phyloP scores from a whole-genome alignment of 768 basidiomycete species.

The Auriscalpium vulgare region DNA sequence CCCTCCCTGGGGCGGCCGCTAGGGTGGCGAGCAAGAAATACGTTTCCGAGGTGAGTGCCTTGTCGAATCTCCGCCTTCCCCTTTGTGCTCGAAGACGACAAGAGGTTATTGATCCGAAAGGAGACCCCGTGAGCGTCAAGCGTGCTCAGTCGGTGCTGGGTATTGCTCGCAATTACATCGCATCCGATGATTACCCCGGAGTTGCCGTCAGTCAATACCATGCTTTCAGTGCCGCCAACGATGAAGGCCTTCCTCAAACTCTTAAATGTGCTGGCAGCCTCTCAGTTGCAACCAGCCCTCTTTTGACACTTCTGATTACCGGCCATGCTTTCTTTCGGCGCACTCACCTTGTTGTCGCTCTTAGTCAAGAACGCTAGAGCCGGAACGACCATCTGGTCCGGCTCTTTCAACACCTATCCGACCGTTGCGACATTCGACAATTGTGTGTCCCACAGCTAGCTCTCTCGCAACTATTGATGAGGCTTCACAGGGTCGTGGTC shows the following conservation, averaged over 20 bases:
- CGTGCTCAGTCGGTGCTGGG: neutral
- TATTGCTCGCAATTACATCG: conserved; percentile 5
- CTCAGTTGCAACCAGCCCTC: too few relatives aligned
- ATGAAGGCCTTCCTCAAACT: too few relatives aligned
- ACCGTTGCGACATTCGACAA: conserved; percentile 43
- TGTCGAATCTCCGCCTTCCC: too few relatives aligned
- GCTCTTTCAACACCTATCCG: conserved; percentile 42
- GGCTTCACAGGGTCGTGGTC: conserved; percentile 42
- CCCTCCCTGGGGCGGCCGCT: too few relatives aligned
- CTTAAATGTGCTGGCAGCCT: too few relatives aligned
- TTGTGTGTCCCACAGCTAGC: conserved; percentile 27
- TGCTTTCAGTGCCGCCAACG: too few relatives aligned
- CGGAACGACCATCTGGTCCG: conserved; percentile 47
- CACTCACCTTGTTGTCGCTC: conserved; percentile 15
- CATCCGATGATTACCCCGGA: conserved; percentile 8
- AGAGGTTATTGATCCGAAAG: neutral
- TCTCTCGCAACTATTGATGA: neutral
- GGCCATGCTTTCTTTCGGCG: conserved; percentile 22
- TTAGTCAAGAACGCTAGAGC: conserved; percentile 28
- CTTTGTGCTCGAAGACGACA: too few relatives aligned
- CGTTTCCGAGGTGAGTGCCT: too few relatives aligned
- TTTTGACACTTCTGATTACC: too few relatives aligned
- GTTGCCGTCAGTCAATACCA: too few relatives aligned
- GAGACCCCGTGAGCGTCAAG: neutral
- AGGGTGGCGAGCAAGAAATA: too few relatives aligned